Evolutionary conservation across 106 monocot genomes (phyloP), one percentile per base, ranked within the genome.

Genomic region (Dioscorea zingiberensis): DNA sequence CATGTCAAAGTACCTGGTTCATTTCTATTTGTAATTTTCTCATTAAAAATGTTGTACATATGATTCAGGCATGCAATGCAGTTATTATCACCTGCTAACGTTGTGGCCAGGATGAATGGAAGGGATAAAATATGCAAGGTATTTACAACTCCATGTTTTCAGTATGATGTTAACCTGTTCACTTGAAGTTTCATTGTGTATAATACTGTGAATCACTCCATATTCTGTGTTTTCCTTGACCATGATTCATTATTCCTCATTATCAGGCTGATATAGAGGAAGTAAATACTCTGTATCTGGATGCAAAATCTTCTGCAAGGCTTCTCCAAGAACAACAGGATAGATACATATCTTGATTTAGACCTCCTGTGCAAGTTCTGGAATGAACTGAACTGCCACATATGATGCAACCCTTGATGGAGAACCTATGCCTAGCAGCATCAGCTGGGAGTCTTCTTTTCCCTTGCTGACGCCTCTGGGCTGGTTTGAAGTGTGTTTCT

Each of bases 81-180:
- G 77, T 69, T 92, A 66, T 68, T 97, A 68, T 91, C 87, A 29
- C 95, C 95, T 28, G 85, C 88, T 11, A 88, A 74, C 60, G 76
- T 97, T 44, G 83, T 97, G 12, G 83, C 88, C 12, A 92, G 69
- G 73, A 88, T 77, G 32, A 97, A 86, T 54, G 91, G 95, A 67
- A 73, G 95, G 67, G 88, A 91, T 16, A 83, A 86, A 73, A 92
- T 97, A 19, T 88, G 91, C 91, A 97, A 97, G 95, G 95, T 97
- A 80, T 49, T 11, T 0, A 8, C 2, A 38, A 29, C 49, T 30
- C 44, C 0, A 29, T 16, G 23, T 21, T 5, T 21, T 14, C 7
- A 2, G 12, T 5, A 6, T 55, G 14, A 38, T 61, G 38, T 7
- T 16, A 10, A 18, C 44, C 17, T 19, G 32, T 17, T 9, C 27